These are phyloP conservation scores for Solanum hybrid DNA, from an alignment of 305 asterid genomes.

Conservation along the genomic window DNA sequence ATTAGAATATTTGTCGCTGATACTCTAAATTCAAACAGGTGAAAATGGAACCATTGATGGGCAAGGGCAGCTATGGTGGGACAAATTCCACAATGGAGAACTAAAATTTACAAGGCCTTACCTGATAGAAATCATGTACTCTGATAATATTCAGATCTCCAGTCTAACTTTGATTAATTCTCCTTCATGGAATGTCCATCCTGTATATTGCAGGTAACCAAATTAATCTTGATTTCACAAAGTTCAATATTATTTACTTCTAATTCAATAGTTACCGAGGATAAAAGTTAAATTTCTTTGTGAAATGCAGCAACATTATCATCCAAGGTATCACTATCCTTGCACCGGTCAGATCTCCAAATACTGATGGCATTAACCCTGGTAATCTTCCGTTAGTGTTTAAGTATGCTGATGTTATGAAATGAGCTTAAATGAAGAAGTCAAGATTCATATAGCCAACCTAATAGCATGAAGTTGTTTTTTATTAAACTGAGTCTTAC, in stretches of 20 bases:
- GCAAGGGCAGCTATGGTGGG: constrained; percentile 93
- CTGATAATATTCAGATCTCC: constrained; percentile 59
- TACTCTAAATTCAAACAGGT: constrained; percentile 32
- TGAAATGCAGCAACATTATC: constrained; percentile 56
- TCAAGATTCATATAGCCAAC: neutral
- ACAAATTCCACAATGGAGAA: constrained; percentile 56
- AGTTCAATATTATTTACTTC: neutral
- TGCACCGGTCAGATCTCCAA: constrained; percentile 82
- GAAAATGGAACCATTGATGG: constrained; percentile 92
- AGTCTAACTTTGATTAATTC: constrained; percentile 63
- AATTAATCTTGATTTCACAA: neutral
- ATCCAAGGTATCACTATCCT: constrained; percentile 71
- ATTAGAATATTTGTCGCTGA: neutral
- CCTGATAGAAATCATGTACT: constrained; percentile 70
- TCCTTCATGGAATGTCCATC: constrained; percentile 90
- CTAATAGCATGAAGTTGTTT: neutral
- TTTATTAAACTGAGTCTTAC: neutral
- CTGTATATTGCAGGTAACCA: constrained; percentile 72
- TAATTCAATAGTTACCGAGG: neutral
- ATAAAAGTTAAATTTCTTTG: neutral
- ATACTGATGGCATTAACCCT: constrained; percentile 93
- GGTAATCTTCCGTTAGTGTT: constrained; percentile 27
- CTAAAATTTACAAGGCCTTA: constrained; percentile 73
- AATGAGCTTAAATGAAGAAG: neutral
- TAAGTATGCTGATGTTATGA: neutral